phyloP scores from a whole-genome alignment of 306 rosid genomes.

The Coriaria nepalensis region DNA sequence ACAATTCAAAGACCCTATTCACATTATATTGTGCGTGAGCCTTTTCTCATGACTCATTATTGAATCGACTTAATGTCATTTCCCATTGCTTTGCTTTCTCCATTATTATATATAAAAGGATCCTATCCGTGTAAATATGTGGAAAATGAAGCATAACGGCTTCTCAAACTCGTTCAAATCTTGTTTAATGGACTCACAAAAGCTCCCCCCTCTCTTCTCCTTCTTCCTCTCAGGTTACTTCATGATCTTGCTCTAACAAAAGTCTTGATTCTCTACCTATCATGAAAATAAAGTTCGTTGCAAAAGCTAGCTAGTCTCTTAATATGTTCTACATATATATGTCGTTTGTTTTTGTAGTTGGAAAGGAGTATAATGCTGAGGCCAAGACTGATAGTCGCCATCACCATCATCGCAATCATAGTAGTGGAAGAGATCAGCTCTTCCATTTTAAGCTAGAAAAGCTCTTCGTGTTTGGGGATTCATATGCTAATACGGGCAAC shows the following conservation, averaged over 20 bases:
- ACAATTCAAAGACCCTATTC: no score
- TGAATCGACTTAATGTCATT: no score
- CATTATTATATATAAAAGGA: no score
- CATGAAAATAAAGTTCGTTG: no score
- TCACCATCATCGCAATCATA: slow-evolving; percentile 6
- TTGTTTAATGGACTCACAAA: slow-evolving; percentile 17
- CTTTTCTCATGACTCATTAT: no score
- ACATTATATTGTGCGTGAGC: no score
- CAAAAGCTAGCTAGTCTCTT: background rate
- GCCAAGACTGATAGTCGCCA: slow-evolving; percentile 10
- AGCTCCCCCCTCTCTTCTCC: slow-evolving; percentile 9
- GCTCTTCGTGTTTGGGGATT: slow-evolving; percentile 41
- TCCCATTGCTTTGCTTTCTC: no score
- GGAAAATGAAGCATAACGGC: background rate
- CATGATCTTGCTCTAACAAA: no score
- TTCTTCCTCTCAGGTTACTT: slow-evolving; percentile 12
- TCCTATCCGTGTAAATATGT: no score
- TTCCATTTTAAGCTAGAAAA: slow-evolving; percentile 19
- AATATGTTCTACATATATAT: background rate
- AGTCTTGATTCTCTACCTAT: no score
- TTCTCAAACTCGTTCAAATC: no score
- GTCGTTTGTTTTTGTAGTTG: background rate
- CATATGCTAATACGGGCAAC: slow-evolving; percentile 40
- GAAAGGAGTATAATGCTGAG: background rate
- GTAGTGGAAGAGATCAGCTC: background rate